Evolutionary conservation across 148 eudicot genomes (phyloP).

Genomic region (Camellia lanceoleosa): DNA sequence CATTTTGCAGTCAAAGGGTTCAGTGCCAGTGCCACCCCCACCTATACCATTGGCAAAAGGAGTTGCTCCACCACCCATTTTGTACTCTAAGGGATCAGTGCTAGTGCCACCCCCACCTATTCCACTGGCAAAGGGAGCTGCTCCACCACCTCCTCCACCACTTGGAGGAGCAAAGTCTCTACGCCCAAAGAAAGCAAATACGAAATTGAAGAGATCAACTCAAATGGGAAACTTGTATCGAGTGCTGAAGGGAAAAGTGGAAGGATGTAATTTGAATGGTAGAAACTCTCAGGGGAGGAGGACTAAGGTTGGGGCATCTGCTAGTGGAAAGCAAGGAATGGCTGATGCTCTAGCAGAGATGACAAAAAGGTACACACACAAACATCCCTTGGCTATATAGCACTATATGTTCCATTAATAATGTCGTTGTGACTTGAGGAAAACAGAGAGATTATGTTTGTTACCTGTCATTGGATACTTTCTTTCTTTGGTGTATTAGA

Average conservation of each 20-base stretch:
- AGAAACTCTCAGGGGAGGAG: constrained; percentile 47
- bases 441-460: neutral
- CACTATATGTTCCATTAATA: neutral
- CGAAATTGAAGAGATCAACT: constrained; percentile 69
- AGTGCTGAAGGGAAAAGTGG: constrained; percentile 66
- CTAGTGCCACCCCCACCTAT: constrained; percentile 37
- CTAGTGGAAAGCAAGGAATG: constrained; percentile 74
- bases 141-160: constrained; percentile 69
- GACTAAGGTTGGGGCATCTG: constrained; percentile 30
- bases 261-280: constrained; percentile 56
- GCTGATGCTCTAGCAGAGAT: constrained; percentile 90
- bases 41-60: constrained; percentile 34
- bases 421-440: neutral
- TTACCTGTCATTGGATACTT: neutral
- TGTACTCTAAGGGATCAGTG: constrained; percentile 21
- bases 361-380: constrained; percentile 60
- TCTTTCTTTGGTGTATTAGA: constrained; percentile 25
- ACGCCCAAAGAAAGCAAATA: constrained; percentile 46
- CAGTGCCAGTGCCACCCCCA: constrained; percentile 41
- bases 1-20: constrained; percentile 16
- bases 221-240: constrained; percentile 72
- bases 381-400: neutral
- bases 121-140: constrained; percentile 33
- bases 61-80: constrained; percentile 30
- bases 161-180: constrained; percentile 34